These are phyloP conservation scores for Brassica balearica DNA, from an alignment of 441 rosid species.

Conservation along the genomic window DNA sequence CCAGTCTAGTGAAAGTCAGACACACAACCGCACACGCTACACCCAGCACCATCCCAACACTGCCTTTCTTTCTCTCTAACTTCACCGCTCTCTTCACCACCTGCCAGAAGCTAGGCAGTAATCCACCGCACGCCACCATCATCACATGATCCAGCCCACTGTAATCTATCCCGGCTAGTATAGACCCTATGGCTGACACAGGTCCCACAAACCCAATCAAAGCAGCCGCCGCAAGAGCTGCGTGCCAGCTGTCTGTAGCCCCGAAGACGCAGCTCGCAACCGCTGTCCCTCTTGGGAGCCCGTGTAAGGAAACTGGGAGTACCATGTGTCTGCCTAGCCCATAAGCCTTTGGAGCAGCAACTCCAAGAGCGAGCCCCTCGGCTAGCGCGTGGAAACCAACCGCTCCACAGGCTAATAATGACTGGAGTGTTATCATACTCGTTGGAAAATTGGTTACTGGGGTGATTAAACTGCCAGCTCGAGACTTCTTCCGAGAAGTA, in stretches of 20 bases:
- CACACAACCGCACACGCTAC: slow-evolving; percentile 74
- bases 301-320: slow-evolving; percentile 94
- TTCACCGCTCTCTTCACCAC: slow-evolving; percentile 63
- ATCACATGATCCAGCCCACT: slow-evolving; percentile 92
- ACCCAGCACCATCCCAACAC: slow-evolving; percentile 72
- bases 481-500: slow-evolving; percentile 62
- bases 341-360: slow-evolving; percentile 97
- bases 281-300: slow-evolving; percentile 98
- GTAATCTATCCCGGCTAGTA: slow-evolving; percentile 90
- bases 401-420: slow-evolving; percentile 87
- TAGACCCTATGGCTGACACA: slow-evolving; percentile 86
- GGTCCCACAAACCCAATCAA: slow-evolving; percentile 93
- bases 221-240: slow-evolving; percentile 85
- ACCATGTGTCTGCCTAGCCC: slow-evolving; percentile 97
- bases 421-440: slow-evolving; percentile 82
- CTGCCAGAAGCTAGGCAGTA: slow-evolving; percentile 74
- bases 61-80: slow-evolving; percentile 67
- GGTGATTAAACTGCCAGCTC: slow-evolving; percentile 56
- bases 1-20: slow-evolving; percentile 80
- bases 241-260: slow-evolving; percentile 93
- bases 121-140: slow-evolving; percentile 92
- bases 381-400: slow-evolving; percentile 94
- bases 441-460: slow-evolving; percentile 62
- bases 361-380: slow-evolving; percentile 97
- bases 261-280: slow-evolving; percentile 97